A percentile compares a stretch with the other conserved stretches of the same genome.
These are phyloP conservation scores for Aaosphaeria arxii DNA, from an alignment of 2,329 filamentous ascomycete species.

Conservation along the genomic window DNA sequence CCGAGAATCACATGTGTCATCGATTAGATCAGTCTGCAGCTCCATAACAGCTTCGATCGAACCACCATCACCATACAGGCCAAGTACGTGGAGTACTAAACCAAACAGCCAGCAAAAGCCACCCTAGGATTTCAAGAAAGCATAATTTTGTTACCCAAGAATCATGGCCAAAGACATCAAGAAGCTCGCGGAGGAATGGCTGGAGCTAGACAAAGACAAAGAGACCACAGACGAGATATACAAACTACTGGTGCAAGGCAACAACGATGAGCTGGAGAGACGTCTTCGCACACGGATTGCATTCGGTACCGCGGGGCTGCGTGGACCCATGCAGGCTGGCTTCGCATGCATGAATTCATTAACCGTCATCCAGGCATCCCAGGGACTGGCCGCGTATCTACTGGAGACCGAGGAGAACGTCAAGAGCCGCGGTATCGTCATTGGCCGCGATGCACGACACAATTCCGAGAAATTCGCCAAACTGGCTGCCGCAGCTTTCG, in stretches of 20 bases:
- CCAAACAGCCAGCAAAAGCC: too few species aligned
- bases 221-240: conserved; percentile 54
- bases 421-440: conserved; percentile 51
- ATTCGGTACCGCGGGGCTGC: conserved; percentile 61
- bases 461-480: conserved; percentile 61
- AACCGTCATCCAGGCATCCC: conserved; percentile 61
- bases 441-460: conserved; percentile 62
- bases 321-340: conserved; percentile 64
- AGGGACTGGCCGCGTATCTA: conserved; percentile 62
- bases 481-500: conserved; percentile 59
- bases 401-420: conserved; percentile 43
- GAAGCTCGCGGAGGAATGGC: conserved; percentile 54
- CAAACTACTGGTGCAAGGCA: conserved; percentile 45
- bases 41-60: too few species aligned
- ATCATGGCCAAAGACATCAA: conserved; percentile 34
- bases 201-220: conserved; percentile 56
- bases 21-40: too few species aligned
- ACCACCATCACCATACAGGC: too few species aligned
- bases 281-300: conserved; percentile 56
- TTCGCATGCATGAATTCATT: conserved; percentile 60
- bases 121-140: too few species aligned
- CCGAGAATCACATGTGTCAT: too few species aligned
- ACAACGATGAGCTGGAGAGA: conserved; percentile 49
- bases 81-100: too few species aligned
- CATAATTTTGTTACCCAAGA: not conserved